Conservation (phyloP, 345 rosid genomes). For the Adansonia digitata region DNA sequence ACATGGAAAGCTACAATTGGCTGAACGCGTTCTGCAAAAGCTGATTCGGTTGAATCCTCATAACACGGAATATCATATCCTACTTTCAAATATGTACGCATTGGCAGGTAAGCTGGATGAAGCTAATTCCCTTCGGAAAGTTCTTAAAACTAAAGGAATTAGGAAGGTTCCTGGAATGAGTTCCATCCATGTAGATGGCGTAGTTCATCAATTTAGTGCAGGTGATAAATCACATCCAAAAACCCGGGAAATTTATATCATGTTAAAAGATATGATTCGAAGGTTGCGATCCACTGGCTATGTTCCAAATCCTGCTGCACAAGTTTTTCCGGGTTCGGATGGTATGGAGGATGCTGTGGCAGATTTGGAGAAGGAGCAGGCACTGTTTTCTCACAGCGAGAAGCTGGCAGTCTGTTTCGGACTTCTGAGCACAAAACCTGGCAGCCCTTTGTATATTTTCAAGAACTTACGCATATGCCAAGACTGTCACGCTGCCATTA, state of each 20-base stretch:
- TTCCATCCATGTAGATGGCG: conserved; percentile 47
- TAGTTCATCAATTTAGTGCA: conserved; percentile 59
- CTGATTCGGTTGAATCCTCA: conserved; percentile 49
- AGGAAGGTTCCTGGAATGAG: conserved; percentile 77
- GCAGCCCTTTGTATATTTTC: conserved; percentile 45
- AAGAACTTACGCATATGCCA: conserved; percentile 73
- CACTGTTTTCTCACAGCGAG: conserved; percentile 70
- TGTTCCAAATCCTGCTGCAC: conserved; percentile 37
- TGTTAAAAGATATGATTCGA: conserved; percentile 53
- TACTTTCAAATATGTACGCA: conserved; percentile 65
- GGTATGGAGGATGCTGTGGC: conserved; percentile 5
- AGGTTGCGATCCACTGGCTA: conserved; percentile 59
- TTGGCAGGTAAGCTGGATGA: conserved; percentile 45
- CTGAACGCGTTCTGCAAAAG: conserved; percentile 39
- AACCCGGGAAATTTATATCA: conserved; percentile 43
- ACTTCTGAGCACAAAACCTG: conserved; percentile 54
- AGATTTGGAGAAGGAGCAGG: conserved; percentile 64
- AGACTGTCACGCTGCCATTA: conserved; percentile 70
- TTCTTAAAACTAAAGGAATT: conserved; percentile 43
- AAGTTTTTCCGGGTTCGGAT: conserved; percentile 18
- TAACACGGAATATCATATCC: conserved; percentile 58
- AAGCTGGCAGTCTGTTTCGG: conserved; percentile 77
- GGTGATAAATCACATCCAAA: conserved; percentile 66
- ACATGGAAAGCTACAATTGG: conserved; percentile 55
- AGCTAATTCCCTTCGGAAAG: conserved; percentile 41